Evolutionary conservation across 768 basidiomycete species (phyloP).

Genomic region (Boletus rufocinnamomeus): DNA sequence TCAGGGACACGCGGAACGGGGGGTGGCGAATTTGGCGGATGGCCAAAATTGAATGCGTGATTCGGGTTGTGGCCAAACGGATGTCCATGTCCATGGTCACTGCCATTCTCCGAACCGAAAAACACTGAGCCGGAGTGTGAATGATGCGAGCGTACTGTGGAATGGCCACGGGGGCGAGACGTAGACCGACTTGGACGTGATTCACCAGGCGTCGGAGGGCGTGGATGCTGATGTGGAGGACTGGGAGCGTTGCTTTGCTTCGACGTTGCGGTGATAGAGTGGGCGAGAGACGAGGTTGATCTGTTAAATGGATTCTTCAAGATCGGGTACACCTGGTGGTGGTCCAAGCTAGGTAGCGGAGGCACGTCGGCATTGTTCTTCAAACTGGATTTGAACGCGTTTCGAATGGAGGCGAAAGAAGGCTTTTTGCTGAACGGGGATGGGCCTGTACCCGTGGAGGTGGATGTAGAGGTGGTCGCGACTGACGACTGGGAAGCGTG

Average conservation of each 20-base stretch:
- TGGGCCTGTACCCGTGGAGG: conserved; percentile 17
- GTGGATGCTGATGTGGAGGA: conserved; percentile 47
- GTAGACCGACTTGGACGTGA: conserved; percentile 33
- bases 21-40: conserved; percentile 58
- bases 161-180: conserved; percentile 57
- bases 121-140: conserved; percentile 77
- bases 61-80: conserved; percentile 34
- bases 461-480: conserved; percentile 43
- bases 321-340: conserved; percentile 62
- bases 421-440: conserved; percentile 76
- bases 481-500: conserved; percentile 76
- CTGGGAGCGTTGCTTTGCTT: conserved; percentile 47
- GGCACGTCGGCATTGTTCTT: conserved; percentile 65
- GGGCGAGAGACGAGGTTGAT: conserved; percentile 72
- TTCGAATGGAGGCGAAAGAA: conserved; percentile 84
- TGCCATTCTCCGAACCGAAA: conserved; percentile 68
- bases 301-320: conserved; percentile 83
- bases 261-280: conserved; percentile 42
- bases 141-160: conserved; percentile 69
- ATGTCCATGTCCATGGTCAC: conserved; percentile 57
- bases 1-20: conserved; percentile 80
- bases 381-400: conserved; percentile 70
- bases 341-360: conserved; percentile 72
- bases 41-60: conserved; percentile 27
- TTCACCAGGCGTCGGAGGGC: conserved; percentile 63